Conservation (phyloP, 352 stramenopile species). For the Halophytophthora polymorphica region DNA sequence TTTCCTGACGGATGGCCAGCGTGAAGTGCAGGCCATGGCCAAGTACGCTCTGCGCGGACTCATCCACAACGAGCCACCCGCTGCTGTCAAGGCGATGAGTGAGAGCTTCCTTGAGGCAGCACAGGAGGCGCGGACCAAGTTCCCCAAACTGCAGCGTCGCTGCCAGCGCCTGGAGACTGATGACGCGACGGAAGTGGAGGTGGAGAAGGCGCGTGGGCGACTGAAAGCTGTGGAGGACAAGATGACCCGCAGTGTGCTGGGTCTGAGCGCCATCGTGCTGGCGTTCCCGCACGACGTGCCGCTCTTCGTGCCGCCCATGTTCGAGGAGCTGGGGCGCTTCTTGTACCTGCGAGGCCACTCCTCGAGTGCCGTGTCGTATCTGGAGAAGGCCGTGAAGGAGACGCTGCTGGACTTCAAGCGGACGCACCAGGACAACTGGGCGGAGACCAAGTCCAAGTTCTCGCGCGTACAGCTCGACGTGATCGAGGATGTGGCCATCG, state of each 20-base stretch:
- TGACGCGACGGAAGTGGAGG: constrained; percentile 22
- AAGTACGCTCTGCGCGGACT: constrained; percentile 70
- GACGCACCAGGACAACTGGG: constrained; percentile 83
- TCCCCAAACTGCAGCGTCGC: constrained; percentile 59
- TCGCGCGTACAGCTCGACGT: constrained; percentile 59
- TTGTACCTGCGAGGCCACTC: constrained; percentile 59
- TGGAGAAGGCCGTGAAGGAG: constrained; percentile 74
- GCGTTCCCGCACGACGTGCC: constrained; percentile 79
- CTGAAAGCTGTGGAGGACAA: constrained; percentile 44
- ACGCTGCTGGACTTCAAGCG: constrained; percentile 82
- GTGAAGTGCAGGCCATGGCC: constrained; percentile 78
- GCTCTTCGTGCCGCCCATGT: constrained; percentile 57
- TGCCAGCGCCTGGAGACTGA: constrained; percentile 41
- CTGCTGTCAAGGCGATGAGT: constrained; percentile 36
- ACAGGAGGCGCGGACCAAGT: constrained; percentile 40
- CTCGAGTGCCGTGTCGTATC: constrained; percentile 54
- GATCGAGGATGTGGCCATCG: constrained; percentile 76
- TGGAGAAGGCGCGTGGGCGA: constrained; percentile 31
- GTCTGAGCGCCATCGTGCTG: constrained; percentile 65
- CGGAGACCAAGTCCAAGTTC: constrained; percentile 66
- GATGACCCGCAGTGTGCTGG: constrained; percentile 67
- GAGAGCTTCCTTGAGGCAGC: constrained; percentile 33
- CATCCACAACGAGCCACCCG: constrained; percentile 48
- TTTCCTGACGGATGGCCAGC: constrained; percentile 66
- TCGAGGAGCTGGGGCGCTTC: constrained; percentile 71